These are phyloP conservation scores for Penicillium cinerascens DNA, from an alignment of 495 filamentous ascomycete genomes.

Conservation along the genomic window DNA sequence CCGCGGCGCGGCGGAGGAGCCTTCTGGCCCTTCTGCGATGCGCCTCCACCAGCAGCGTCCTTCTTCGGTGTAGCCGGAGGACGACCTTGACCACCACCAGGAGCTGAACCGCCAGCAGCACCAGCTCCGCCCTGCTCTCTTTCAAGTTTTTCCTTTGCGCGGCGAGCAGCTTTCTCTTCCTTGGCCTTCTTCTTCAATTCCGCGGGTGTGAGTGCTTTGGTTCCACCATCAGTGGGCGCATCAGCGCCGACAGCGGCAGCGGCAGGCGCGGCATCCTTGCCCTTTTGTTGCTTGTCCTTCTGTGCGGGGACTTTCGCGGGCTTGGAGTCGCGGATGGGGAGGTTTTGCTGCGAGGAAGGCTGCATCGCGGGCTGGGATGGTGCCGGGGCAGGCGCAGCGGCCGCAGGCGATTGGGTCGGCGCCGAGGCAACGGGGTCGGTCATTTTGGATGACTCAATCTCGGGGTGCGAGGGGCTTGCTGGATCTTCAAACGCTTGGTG, in stretches of 20 bases:
- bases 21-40: constrained; percentile 38
- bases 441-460: constrained; percentile 30
- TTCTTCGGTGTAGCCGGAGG: constrained; percentile 45
- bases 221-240: constrained; percentile 14
- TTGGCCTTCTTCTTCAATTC: constrained; percentile 76
- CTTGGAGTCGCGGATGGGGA: constrained; percentile 29
- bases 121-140: constrained; percentile 29
- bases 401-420: constrained; percentile 11
- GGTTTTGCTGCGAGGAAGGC: constrained; percentile 20
- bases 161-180: constrained; percentile 71
- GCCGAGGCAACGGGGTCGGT: constrained; percentile 26
- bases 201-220: constrained; percentile 56
- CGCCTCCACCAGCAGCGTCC: constrained; percentile 27
- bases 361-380: constrained; percentile 18
- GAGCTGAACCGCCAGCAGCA: constrained; percentile 20
- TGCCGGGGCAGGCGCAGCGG: constrained; percentile 12
- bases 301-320: constrained; percentile 27
- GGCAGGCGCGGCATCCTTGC: constrained; percentile 24
- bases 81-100: constrained; percentile 21
- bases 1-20: constrained; percentile 31
- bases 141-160: constrained; percentile 59
- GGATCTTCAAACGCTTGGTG: constrained; percentile 30
- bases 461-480: constrained; percentile 12
- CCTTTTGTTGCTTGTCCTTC: constrained; percentile 30
- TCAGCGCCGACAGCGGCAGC: constrained; percentile 4